Conservation (phyloP, 257 asterid genomes). For the Galeopsis tetrahit region DNA sequence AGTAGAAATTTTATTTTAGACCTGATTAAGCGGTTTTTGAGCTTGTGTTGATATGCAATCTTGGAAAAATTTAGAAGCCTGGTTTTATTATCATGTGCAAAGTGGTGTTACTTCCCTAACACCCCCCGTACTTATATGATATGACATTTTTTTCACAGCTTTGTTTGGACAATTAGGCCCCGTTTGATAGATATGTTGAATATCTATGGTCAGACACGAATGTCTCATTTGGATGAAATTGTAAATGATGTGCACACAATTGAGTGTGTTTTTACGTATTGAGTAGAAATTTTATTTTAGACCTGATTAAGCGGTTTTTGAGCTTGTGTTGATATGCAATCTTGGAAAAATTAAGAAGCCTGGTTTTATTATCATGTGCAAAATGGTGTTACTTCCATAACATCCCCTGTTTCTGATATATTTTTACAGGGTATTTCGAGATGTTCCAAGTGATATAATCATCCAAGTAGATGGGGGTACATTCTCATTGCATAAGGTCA, state of each 20-base stretch:
- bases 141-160: background rate
- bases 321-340: background rate
- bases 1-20: too few relatives aligned
- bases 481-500: conserved; percentile 88
- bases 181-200: too few relatives aligned
- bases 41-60: background rate
- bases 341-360: conserved; percentile 1
- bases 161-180: background rate
- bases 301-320: background rate
- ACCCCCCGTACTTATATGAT: too few relatives aligned
- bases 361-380: conserved; percentile 17
- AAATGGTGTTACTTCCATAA: conserved; percentile 27
- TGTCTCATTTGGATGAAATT: too few relatives aligned
- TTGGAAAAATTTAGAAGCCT: conserved; percentile 2
- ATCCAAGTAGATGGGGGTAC: conserved; percentile 80
- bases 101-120: background rate
- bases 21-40: background rate
- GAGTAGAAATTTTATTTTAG: too few relatives aligned
- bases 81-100: conserved; percentile 11
- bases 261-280: too few relatives aligned
- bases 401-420: conserved; percentile 28
- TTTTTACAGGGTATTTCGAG: conserved; percentile 78
- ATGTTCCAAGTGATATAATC: conserved; percentile 89
- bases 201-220: too few relatives aligned
- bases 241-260: too few relatives aligned